Base-by-base conservation (phyloP, 768 basidiomycete genomes). In the Glaciozyma antarctica region DNA sequence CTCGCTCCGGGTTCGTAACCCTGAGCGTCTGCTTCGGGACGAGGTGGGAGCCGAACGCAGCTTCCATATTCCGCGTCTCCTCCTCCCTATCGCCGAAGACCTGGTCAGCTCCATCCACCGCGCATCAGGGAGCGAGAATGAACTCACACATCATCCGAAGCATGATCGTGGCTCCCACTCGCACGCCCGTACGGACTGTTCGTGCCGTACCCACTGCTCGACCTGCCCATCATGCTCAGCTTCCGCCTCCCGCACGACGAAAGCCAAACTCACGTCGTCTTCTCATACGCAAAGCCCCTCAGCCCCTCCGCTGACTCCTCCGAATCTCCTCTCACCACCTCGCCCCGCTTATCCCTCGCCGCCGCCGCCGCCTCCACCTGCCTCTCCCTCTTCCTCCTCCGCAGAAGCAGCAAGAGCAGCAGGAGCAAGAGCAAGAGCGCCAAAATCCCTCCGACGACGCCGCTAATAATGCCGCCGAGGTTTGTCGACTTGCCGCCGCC, bases 401-500 rank as follows among this genome's bases (percentile, higher is more conserved):
- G 47, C n/a, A 63, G 2, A 26, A 69, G 34, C 59, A 64, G 47
- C 48, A 67, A 64, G 2, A 38, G 28, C 24, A 64, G 4, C 9
- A 65, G 57, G 17, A 47, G 60, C 47, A 71, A 17, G 13, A 70
- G 59, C 1, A 56, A 47, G 30, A 70, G 56, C 0, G 47, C 64
- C 21, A 62, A 32, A 22, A 68, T 30, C 17, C 67, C 70, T 13
- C 70, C 70, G n/a, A 65, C 70, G 24, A 66, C 70, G 24, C 66
- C 70, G 17, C 70, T 66, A 1, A 53, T 62, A 48, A 71, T 68
- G 9, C 62, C 67, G 24, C 64, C 70, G 12, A 62, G 19, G 44
- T 55, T 61, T 22, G 30, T 47, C 5, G 6, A 13, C 51, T 43
- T 49, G 2, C 43, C 49, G 53, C 43, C n/a, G 21, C 56, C 30